Base-by-base conservation (phyloP, 768 basidiomycete species). In the Lactarius akahatsu region DNA sequence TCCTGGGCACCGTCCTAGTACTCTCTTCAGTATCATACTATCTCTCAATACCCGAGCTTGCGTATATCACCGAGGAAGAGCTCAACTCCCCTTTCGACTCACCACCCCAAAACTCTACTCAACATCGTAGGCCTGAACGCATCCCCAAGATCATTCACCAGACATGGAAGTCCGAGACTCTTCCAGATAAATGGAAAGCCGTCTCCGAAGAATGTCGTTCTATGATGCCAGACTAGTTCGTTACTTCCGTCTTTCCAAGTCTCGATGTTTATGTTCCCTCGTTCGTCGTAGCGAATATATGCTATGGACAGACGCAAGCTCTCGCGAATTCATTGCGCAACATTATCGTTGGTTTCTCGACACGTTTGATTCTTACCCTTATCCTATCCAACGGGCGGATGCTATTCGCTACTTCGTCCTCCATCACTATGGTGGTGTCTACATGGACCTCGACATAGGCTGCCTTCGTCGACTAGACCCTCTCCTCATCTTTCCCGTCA, bases 341-440 rank as follows among this genome's bases (percentile, higher is more conserved):
- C 77, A 93, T 66, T 99, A 98, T 73, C 83, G 90, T 23, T 94
- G 94, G 89, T 97, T 97, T 78, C 84, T 99, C 59, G 86, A 92
- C 72, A 96, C 92, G 30, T 99, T 91, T 73, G 94, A 98, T 79
- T 83, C 84, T 69, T 99, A 99, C 82, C 81, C 84, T 65, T 98
- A 95, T 77, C 80, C 85, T 52, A 97, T 98, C 73, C 95, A 96
- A 75, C 92, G 97, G 52, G 97, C 97, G 28, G 97, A 99, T 77
- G 92, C 86, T 38, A 98, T 99, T 71, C 95, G 97, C 63, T 99
- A 99, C 80, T 99, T 99, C 75, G 87, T 99, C 64, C 90, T 99
- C 54, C 86, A 98, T 77, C 86, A 94, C 74, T 98, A 90, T 73
- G 97, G 97, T 41, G 97, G 97, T 38, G 78, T 98, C 70, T 99